Percentiles rank a stretch among this genome's conserved stretches.
Conservation (phyloP, 1,284 basidiomycete genomes). For the Xanthoconium separans region DNA sequence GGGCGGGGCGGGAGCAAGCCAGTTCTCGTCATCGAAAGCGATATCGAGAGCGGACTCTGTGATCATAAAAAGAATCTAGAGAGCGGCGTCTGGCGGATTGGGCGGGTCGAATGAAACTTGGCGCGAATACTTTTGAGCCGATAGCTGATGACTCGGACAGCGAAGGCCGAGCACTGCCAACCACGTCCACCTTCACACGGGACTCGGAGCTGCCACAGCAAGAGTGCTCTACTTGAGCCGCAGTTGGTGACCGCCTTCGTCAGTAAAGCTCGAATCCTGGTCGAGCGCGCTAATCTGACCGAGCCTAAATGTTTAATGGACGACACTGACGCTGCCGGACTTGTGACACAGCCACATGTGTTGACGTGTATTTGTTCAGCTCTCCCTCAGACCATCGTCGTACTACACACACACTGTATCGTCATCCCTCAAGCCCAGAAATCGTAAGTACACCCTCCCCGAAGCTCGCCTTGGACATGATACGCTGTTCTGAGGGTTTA, state of each 20-base stretch:
- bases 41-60: slow-evolving; percentile 58
- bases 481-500: background rate
- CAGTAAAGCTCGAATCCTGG: background rate
- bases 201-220: slow-evolving; percentile 4
- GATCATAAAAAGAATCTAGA: slow-evolving; percentile 43
- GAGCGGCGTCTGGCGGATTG: background rate
- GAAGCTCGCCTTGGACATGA: background rate
- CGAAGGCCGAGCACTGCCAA: slow-evolving; percentile 1
- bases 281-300: background rate
- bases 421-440: slow-evolving; percentile 35
- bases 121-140: background rate
- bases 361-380: slow-evolving; percentile 32
- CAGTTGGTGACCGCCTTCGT: background rate
- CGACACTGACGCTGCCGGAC: background rate
- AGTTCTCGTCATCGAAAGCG: slow-evolving; percentile 64
- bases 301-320: background rate
- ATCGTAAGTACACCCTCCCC: slow-evolving; percentile 36
- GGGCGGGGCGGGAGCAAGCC: slow-evolving; percentile 46
- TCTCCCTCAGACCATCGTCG: background rate
- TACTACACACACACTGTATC: slow-evolving; percentile 9
- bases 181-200: slow-evolving; percentile 18
- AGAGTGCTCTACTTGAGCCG: background rate
- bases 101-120: background rate
- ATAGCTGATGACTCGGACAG: background rate
- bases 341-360: slow-evolving; percentile 25